Evolutionary conservation across 495 filamentous ascomycete genomes (phyloP).

Genomic region (Talaromyces borbonicus): DNA sequence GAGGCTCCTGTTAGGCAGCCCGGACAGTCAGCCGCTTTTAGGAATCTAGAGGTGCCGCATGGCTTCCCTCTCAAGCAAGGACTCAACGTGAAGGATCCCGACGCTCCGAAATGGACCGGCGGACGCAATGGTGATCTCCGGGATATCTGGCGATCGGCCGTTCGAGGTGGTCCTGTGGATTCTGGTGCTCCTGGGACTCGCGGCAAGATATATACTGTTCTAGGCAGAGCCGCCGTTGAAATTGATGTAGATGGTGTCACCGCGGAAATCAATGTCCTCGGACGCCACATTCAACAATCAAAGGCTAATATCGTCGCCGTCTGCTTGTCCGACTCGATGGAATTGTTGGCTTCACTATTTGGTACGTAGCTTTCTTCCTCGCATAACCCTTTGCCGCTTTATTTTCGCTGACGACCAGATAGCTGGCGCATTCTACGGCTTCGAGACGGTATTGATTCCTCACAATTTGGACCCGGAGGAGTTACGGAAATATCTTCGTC

Average conservation of each 20-base stretch:
- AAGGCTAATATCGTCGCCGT: conserved; percentile 74
- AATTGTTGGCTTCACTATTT: conserved; percentile 66
- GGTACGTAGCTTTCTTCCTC: conserved; percentile 30
- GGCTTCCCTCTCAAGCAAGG: conserved; percentile 74
- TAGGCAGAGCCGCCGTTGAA: conserved; percentile 63
- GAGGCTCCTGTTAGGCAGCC: conserved; percentile 69
- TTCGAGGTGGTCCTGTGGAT: conserved; percentile 53
- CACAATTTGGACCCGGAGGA: conserved; percentile 59
- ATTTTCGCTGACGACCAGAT: conserved; percentile 9
- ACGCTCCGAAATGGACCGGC: conserved; percentile 67
- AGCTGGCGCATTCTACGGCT: conserved; percentile 70
- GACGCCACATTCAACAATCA: conserved; percentile 56
- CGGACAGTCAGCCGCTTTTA: conserved; percentile 74
- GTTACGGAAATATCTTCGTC: conserved; percentile 58
- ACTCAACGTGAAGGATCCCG: conserved; percentile 75
- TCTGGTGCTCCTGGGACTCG: conserved; percentile 48
- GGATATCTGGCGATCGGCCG: conserved; percentile 79
- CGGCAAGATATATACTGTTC: conserved; percentile 71
- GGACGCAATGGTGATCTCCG: conserved; percentile 84
- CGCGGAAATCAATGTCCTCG: conserved; percentile 80
- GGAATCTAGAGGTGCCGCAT: conserved; percentile 71
- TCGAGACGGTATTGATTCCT: conserved; percentile 74
- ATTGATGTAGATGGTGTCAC: conserved; percentile 63
- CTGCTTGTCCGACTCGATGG: conserved; percentile 87
- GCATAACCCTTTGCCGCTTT: too few species aligned